These are phyloP conservation scores for Forsythia viridissima DNA, from an alignment of 257 asterid genomes.

Conservation along the genomic window DNA sequence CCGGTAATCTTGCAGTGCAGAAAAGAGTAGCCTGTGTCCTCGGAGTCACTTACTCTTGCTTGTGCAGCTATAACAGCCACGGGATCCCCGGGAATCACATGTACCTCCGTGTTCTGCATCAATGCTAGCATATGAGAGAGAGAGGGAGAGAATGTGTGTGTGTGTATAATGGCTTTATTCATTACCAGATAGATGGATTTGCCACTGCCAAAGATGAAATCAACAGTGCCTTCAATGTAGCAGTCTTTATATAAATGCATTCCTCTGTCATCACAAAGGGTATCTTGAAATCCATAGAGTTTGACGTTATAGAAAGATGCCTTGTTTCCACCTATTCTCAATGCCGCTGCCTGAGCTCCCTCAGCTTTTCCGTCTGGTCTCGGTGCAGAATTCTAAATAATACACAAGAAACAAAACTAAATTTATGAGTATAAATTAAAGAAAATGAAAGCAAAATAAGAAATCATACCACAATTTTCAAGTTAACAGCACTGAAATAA, in stretches of 20 bases:
- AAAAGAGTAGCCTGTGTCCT: conserved; percentile 45
- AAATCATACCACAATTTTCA: conserved; percentile 56
- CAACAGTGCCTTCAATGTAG: conserved; percentile 79
- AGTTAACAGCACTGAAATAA: conserved; percentile 59
- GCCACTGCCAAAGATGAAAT: conserved; percentile 80
- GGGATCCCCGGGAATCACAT: conserved; percentile 57
- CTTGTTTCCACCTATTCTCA: conserved; percentile 55
- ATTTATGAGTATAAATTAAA: neutral
- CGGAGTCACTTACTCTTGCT: conserved; percentile 19
- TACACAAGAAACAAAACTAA: neutral
- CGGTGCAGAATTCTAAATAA: conserved; percentile 59
- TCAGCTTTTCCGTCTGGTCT: conserved; percentile 46
- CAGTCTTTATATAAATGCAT: conserved; percentile 74
- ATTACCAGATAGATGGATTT: conserved; percentile 61
- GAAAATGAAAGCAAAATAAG: neutral
- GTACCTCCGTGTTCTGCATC: conserved; percentile 52
- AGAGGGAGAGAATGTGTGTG: too few species aligned
- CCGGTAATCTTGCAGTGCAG: conserved; percentile 62
- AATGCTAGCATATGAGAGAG: too few species aligned
- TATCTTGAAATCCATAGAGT: conserved; percentile 75
- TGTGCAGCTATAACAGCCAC: conserved; percentile 61
- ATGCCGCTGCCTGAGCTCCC: conserved; percentile 63
- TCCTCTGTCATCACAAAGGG: conserved; percentile 66
- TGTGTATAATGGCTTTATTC: neutral
- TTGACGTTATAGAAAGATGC: conserved; percentile 62